A percentile compares a stretch with the other conserved stretches of the same genome.
phyloP scores from a whole-genome alignment of 1,284 basidiomycete species.

The Austroboletus novae-zelandiae region DNA sequence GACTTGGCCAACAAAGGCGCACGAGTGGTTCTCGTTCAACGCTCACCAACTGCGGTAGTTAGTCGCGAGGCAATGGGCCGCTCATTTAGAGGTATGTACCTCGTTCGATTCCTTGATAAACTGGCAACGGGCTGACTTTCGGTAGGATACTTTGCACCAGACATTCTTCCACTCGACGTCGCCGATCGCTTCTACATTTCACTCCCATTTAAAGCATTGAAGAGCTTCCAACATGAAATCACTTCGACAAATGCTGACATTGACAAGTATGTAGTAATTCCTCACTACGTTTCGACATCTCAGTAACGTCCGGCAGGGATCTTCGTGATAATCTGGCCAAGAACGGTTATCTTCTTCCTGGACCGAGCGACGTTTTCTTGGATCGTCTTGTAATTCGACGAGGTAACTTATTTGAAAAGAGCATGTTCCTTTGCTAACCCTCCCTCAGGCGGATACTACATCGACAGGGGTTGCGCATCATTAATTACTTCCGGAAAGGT shows the following conservation, averaged over 20 bases:
- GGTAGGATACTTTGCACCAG: slow-evolving; percentile 13
- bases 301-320: slow-evolving; percentile 3
- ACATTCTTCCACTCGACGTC: slow-evolving; percentile 14
- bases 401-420: neutral
- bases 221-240: slow-evolving; percentile 5
- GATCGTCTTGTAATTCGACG: slow-evolving; percentile 14
- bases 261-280: slow-evolving; percentile 7
- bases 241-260: slow-evolving; percentile 6
- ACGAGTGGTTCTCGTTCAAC: too few species aligned
- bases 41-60: too few species aligned
- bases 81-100: too few species aligned
- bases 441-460: slow-evolving; percentile 13
- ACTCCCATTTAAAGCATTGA: slow-evolving; percentile 11
- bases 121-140: neutral
- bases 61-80: too few species aligned
- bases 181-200: slow-evolving; percentile 16
- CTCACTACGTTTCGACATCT: neutral
- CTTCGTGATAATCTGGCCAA: slow-evolving; percentile 4
- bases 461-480: slow-evolving; percentile 13
- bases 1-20: too few species aligned
- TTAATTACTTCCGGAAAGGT: slow-evolving; percentile 15
- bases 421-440: neutral
- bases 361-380: slow-evolving; percentile 7
- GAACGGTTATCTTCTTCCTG: slow-evolving; percentile 13
- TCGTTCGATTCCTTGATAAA: neutral